phyloP scores from a whole-genome alignment of 441 rosid genomes.

The Populus tomentosa region DNA sequence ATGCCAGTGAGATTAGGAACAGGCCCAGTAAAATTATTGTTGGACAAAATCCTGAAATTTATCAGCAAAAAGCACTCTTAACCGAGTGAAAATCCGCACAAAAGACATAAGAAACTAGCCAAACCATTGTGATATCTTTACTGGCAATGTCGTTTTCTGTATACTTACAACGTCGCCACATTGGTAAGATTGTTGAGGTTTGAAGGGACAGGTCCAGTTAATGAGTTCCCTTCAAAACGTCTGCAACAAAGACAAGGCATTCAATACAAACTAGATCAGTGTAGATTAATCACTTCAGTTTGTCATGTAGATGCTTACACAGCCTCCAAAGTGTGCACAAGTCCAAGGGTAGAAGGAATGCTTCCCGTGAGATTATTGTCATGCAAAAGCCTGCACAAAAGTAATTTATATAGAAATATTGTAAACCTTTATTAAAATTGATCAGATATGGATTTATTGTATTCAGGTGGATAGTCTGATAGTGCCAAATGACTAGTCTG shows the following conservation, averaged over 20 bases:
- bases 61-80: slow-evolving; percentile 1
- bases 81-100: neutral
- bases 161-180: slow-evolving; percentile 57
- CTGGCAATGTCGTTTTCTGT: neutral
- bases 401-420: neutral
- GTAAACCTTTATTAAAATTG: too few species aligned
- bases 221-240: slow-evolving; percentile 59
- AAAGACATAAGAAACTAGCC: too few species aligned
- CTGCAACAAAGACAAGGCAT: slow-evolving; percentile 32
- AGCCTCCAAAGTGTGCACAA: slow-evolving; percentile 46
- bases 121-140: neutral
- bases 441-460: too few species aligned
- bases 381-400: slow-evolving; percentile 56
- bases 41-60: slow-evolving; percentile 58
- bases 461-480: too few species aligned
- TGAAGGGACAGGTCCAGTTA: slow-evolving; percentile 47
- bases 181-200: slow-evolving; percentile 49
- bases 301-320: slow-evolving; percentile 51
- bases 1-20: slow-evolving; percentile 61
- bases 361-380: slow-evolving; percentile 46
- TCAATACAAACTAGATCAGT: neutral
- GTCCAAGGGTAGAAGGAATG: slow-evolving; percentile 60
- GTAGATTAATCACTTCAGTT: neutral
- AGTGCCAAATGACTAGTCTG: too few species aligned
- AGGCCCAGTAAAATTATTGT: slow-evolving; percentile 50